Evolutionary conservation across 176 grass and related monocot genomes (phyloP), one percentile per base, ranked within the genome.

Genomic region (Lolium multiflorum): DNA sequence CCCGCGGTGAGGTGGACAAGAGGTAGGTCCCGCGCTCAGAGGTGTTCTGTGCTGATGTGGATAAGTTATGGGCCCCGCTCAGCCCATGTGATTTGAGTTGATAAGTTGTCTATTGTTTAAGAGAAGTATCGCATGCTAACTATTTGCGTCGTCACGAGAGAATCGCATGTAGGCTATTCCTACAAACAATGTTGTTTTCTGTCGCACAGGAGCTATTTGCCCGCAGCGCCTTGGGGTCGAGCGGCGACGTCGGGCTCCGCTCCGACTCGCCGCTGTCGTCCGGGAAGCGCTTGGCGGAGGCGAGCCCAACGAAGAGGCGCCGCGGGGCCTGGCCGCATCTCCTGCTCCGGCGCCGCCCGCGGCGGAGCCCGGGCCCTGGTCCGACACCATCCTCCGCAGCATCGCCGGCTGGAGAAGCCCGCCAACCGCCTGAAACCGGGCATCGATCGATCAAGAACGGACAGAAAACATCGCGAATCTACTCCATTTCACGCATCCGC

Each of bases 241-340:
- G 89, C 74, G 90, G 94, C 77, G 94, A 99, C 31, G 94, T 99
- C 44, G 94, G 97, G 90, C 92, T 96, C 84, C 87, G 66, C 24
- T 84, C 84, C 16, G 92, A 80, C 71, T 96, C 95, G 47, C 76
- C 76, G 44, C 70, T 74, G 79, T 71, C 66, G 72, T 96, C 90
- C 61, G 86, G 69, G 39, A 73, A 41, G 1, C 58, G 81, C 88
- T 92, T 98, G 18, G 86, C 84, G 15, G 84, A 79, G 14, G 87
- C 88, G 56, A 94, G 88, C 72, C 90, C 90, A 21, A 96, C 86
- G 79, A 98, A 94, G 25, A 95, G 88, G 38, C 66, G 0, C 87
- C 84, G 15, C 89, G 69, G n/a, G 54, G 69, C 89, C 82, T 86
- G 28, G 74, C 86, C 15, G 41, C 41, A 43, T 75, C 24, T 10